These are phyloP conservation scores for Bolboschoenoplectus hybrid DNA, from an alignment of 202 grass and related monocot genomes.

Conservation along the genomic window DNA sequence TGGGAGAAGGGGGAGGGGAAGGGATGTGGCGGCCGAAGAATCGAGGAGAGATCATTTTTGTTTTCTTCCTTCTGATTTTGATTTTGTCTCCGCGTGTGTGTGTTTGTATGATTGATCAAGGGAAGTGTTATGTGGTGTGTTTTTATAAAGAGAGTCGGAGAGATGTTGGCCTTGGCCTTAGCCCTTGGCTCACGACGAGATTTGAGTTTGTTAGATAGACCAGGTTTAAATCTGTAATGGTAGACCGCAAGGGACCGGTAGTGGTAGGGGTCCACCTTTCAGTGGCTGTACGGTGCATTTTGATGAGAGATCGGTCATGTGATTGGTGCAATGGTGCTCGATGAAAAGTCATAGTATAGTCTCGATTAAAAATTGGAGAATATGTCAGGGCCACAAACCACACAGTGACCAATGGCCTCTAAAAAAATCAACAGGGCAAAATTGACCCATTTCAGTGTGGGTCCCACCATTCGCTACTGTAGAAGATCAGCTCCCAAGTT, in stretches of 20 bases:
- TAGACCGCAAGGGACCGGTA: neutral
- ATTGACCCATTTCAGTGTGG: neutral
- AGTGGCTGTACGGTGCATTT: neutral
- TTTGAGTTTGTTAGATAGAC: neutral
- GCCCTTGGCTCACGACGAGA: too few species aligned
- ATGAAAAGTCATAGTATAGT: neutral
- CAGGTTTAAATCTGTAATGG: neutral
- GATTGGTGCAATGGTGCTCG: too few species aligned
- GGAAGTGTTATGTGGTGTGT: neutral
- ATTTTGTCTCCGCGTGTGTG: neutral
- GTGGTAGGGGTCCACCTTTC: neutral
- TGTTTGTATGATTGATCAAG: neutral
- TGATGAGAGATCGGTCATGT: neutral
- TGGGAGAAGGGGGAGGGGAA: constrained; percentile 28
- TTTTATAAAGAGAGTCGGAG: constrained; percentile 26
- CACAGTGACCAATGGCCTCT: neutral
- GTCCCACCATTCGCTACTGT: neutral
- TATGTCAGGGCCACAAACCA: neutral
- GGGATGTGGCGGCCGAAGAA: constrained; percentile 26
- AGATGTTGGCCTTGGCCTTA: neutral
- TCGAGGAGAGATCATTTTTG: constrained; percentile 27
- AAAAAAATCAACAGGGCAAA: constrained; percentile 24
- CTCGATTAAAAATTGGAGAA: too few species aligned
- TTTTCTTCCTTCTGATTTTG: neutral
- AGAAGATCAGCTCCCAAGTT: neutral